phyloP scores from a whole-genome alignment of 345 rosid species.

The Erodium maritimum region DNA sequence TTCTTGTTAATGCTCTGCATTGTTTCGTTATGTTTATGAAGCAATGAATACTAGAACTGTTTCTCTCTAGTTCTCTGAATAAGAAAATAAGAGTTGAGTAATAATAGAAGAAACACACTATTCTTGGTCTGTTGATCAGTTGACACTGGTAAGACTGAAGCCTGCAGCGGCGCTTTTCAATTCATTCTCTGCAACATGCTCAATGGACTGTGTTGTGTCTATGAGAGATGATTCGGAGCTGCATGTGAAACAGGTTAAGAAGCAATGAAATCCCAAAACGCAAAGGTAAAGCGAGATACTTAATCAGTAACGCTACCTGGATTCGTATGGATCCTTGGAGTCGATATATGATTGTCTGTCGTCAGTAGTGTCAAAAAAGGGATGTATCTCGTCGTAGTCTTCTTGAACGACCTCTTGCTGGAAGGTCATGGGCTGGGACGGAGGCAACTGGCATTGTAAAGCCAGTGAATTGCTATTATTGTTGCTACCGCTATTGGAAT shows the following conservation, averaged over 20 bases:
- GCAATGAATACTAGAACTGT: not conserved
- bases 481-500: conserved; percentile 9
- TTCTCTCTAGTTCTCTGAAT: not conserved
- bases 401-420: conserved; percentile 39
- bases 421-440: conserved; percentile 24
- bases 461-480: conserved; percentile 19
- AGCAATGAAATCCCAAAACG: not conserved
- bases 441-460: conserved; percentile 38
- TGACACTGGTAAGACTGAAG: conserved; percentile 73
- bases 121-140: conserved; percentile 18
- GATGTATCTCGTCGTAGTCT: conserved; percentile 63
- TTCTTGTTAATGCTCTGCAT: not conserved
- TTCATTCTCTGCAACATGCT: conserved; percentile 53
- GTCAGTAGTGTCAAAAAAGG: conserved; percentile 63
- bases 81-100: not conserved
- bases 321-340: conserved; percentile 43
- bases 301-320: conserved; percentile 26
- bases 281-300: not conserved
- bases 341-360: conserved; percentile 71
- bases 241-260: conserved; percentile 5
- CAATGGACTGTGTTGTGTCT: conserved; percentile 34
- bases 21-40: not conserved
- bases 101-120: not conserved
- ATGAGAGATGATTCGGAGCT: conserved; percentile 63
- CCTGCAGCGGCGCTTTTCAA: conserved; percentile 79